A percentile compares a stretch with the other conserved stretches of the same genome.
Conservation (phyloP, 331 rosid genomes). For the Dryas integrifolia region DNA sequence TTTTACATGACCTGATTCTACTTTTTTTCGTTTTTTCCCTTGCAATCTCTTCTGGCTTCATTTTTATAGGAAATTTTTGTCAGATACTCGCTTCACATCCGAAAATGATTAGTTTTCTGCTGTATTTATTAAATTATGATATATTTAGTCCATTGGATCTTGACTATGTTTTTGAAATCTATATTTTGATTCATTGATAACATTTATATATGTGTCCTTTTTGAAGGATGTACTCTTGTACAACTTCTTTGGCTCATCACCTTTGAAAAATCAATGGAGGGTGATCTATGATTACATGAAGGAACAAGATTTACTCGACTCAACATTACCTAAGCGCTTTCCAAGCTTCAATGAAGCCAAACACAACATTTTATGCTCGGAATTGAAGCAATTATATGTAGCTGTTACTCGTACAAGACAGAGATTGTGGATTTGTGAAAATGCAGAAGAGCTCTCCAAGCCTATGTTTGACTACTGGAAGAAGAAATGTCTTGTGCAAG, state of each 20-base stretch:
- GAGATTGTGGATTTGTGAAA: conserved; percentile 71
- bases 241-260: conserved; percentile 66
- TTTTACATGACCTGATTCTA: too few species aligned
- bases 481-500: conserved; percentile 57
- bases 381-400: conserved; percentile 65
- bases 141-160: neutral
- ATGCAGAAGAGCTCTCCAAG: conserved; percentile 33
- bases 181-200: neutral
- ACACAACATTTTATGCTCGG: conserved; percentile 54
- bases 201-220: neutral
- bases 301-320: conserved; percentile 48
- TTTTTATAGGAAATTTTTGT: neutral
- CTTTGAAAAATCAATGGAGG: conserved; percentile 63
- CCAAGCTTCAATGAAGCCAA: conserved; percentile 45
- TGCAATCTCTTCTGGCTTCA: neutral
- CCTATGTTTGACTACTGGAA: conserved; percentile 78
- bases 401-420: conserved; percentile 70
- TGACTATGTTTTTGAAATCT: neutral
- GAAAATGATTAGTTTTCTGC: neutral
- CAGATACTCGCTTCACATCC: neutral
- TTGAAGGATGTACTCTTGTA: conserved; percentile 64
- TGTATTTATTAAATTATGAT: neutral
- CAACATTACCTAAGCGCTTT: conserved; percentile 13
- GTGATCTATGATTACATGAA: conserved; percentile 61
- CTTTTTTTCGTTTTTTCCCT: too few species aligned